Evolutionary conservation across 2,329 filamentous ascomycete species (phyloP).

Genomic region (Pseudogymnoascus sp.): DNA sequence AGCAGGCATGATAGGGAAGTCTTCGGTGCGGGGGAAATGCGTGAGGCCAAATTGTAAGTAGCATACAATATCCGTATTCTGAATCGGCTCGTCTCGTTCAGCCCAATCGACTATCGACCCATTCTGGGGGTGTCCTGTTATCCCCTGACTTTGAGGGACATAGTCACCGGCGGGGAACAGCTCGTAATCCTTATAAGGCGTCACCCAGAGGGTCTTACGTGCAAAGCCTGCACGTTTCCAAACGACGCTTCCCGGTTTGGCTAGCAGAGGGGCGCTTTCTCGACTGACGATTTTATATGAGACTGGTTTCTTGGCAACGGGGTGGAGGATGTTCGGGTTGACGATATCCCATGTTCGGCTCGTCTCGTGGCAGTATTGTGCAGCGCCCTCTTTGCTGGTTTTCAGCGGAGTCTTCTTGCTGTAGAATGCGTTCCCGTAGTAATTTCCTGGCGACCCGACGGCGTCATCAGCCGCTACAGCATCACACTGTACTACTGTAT

Average conservation of each 20-base stretch:
- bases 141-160: constrained; percentile 50
- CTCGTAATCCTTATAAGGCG: constrained; percentile 49
- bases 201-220: constrained; percentile 51
- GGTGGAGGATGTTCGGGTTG: constrained; percentile 77
- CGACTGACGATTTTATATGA: constrained; percentile 86
- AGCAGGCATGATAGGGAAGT: constrained; percentile 86
- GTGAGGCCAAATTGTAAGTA: constrained; percentile 93
- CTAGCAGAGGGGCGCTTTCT: constrained; percentile 70
- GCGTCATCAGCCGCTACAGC: constrained; percentile 62
- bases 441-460: constrained; percentile 74
- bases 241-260: constrained; percentile 72
- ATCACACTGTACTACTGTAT: constrained; percentile 80
- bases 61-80: constrained; percentile 77
- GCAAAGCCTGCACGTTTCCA: constrained; percentile 52
- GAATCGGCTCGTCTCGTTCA: constrained; percentile 59
- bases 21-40: constrained; percentile 82
- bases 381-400: constrained; percentile 59
- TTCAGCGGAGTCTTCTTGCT: constrained; percentile 73
- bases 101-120: constrained; percentile 31
- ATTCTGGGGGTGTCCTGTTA: constrained; percentile 37
- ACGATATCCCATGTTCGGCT: constrained; percentile 84
- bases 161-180: constrained; percentile 53
- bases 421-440: constrained; percentile 84
- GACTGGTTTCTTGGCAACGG: constrained; percentile 75
- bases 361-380: constrained; percentile 74